phyloP scores from a whole-genome alignment of 495 filamentous ascomycete genomes.

The Trichoderma asperelloides region DNA sequence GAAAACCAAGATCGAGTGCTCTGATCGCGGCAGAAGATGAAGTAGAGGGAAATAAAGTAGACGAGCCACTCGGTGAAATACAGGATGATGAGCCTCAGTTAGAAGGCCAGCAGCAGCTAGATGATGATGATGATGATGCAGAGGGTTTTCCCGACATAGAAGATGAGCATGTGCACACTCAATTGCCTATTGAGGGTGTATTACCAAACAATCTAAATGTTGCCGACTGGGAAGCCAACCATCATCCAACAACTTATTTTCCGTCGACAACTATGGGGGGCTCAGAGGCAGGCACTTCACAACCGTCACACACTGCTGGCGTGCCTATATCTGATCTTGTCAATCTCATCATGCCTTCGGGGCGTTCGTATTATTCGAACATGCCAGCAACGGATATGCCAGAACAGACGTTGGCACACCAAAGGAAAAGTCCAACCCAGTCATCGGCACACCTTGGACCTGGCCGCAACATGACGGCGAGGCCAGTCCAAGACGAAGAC shows the following conservation, averaged over 20 bases:
- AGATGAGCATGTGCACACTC: not conserved
- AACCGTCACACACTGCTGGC: not conserved
- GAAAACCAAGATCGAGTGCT: not conserved
- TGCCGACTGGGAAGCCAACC: not conserved
- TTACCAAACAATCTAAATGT: not conserved
- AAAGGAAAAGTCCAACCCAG: not conserved
- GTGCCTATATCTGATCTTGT: not conserved
- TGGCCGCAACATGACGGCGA: not conserved
- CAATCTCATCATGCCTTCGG: not conserved
- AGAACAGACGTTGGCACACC: not conserved
- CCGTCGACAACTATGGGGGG: not conserved
- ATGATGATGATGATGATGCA: not conserved
- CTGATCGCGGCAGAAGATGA: not conserved
- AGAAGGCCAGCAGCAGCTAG: not conserved
- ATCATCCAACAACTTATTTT: not conserved
- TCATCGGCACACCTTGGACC: not conserved
- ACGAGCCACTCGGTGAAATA: not conserved
- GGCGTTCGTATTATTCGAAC: not conserved
- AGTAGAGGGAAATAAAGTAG: not conserved
- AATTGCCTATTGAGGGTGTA: conserved; percentile 1
- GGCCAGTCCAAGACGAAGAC: not conserved
- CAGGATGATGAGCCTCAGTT: not conserved
- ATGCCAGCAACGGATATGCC: not conserved
- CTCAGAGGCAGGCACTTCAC: not conserved
- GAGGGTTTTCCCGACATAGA: not conserved